Evolutionary conservation across 2,329 filamentous ascomycete species (phyloP), one percentile per base, ranked within the genome.

Genomic region (Aspergillus transmontanensis): DNA sequence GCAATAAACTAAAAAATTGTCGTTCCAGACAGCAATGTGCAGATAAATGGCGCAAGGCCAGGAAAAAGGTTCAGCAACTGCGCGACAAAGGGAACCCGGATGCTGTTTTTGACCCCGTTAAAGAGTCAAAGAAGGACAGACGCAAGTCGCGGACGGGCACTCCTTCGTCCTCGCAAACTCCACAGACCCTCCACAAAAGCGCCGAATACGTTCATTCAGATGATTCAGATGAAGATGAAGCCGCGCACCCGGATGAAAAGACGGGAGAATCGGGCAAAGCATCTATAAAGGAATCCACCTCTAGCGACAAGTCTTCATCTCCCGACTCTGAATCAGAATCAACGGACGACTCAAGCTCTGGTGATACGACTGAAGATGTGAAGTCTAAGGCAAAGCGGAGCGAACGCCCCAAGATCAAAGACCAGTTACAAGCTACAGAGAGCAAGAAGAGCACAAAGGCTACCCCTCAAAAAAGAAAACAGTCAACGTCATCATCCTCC

Each of bases 21-120:
- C 74, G 77, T 7, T 77, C 77, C n/a, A 70, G 77, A 54, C 76
- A 79, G 45, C 77, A 79, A 63, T 77, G 76, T 48, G 75, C 76
- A 16, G 77, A 79, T 62, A 78, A 76, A 63, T 79, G 75, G 75
- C 76, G 77, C 55, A 78, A 77, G 57, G 62, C 77, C 14, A 68
- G 69, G 43, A 63, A 50, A 11, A 66, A 63, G 10, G 65, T 78
- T 6, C 30, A 67, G 28, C 43, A 39, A 1, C 30, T 62, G 46
- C 73, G 76, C 10, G 60, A 57, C 30, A 69, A 60, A 12, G 71
- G 69, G 2, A 53, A 72, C 7, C 66, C 69, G 1, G 59, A 72
- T 58, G 73, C 74, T 16, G 66, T 72, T 6, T 73, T 68, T 34
- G 70, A 75, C 50, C 65, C 65, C n/a, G 59, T 50, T 10, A 28